Evolutionary conservation across 2,329 filamentous ascomycete species (phyloP).

Genomic region (Ophiocordyceps camponoti-saundersi): DNA sequence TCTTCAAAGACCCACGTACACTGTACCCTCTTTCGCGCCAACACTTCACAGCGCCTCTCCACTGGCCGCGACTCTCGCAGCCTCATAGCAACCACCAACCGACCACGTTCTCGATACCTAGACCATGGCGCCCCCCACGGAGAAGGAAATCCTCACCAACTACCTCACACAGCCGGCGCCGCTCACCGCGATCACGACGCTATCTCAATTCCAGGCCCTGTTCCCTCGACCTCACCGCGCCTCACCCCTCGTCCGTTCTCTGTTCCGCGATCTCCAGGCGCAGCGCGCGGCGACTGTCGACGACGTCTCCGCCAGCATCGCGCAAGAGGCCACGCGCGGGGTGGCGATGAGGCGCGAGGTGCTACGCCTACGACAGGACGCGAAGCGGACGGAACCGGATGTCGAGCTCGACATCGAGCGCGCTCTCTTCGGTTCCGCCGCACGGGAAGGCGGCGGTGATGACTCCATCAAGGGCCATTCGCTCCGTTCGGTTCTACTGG

Average conservation of each 20-base stretch:
- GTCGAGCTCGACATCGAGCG: conserved; percentile 47
- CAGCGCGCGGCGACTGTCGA: conserved; percentile 56
- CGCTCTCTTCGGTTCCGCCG: conserved; percentile 38
- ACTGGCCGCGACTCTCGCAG: no score
- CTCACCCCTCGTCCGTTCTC: conserved; percentile 47
- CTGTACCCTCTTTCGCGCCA: no score
- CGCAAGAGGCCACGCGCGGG: conserved; percentile 44
- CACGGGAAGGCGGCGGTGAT: conserved; percentile 21
- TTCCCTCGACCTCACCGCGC: conserved; percentile 53
- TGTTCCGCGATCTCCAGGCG: conserved; percentile 68
- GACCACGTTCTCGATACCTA: no score
- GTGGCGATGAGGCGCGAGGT: conserved; percentile 40
- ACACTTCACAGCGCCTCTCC: no score
- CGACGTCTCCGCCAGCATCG: conserved; percentile 46
- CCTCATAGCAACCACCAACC: no score
- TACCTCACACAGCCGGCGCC: conserved; percentile 65
- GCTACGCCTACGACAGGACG: conserved; percentile 31
- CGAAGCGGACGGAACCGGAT: conserved; percentile 38
- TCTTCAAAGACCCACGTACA: no score
- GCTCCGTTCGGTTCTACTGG: conserved; percentile 45
- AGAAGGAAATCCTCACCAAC: conserved; percentile 59
- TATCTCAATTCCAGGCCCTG: conserved; percentile 58
- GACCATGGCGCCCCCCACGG: conserved; percentile 44
- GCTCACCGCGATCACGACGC: conserved; percentile 54
- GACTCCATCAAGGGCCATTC: conserved; percentile 33